These are phyloP conservation scores for Pyricularia pennisetigena DNA, from an alignment of 2,329 filamentous ascomycete species.

Conservation along the genomic window DNA sequence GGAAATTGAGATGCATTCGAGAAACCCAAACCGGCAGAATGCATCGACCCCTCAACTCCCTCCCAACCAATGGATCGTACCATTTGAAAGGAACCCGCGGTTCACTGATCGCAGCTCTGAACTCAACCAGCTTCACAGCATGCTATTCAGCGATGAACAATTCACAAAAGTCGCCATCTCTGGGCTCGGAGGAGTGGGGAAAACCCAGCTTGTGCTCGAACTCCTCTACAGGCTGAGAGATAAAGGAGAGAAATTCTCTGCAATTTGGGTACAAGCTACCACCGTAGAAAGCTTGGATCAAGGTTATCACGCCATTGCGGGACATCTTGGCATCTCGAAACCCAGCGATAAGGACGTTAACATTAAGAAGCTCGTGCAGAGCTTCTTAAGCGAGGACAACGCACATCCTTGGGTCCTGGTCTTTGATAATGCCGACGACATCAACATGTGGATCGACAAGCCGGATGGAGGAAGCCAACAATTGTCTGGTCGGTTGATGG, in stretches of 20 bases:
- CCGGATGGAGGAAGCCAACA: background rate
- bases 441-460: constrained; percentile 1
- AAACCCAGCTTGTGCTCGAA: constrained; percentile 11
- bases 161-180: background rate
- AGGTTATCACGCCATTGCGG: constrained; percentile 19
- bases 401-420: constrained; percentile 24
- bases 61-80: background rate
- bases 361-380: constrained; percentile 1
- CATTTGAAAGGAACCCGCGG: background rate
- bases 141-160: background rate
- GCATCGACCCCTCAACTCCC: background rate
- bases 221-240: constrained; percentile 23
- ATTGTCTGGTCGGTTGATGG: background rate
- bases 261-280: constrained; percentile 29
- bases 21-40: background rate
- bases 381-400: constrained; percentile 14
- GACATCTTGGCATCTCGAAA: background rate
- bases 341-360: background rate
- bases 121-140: background rate
- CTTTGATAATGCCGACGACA: constrained; percentile 28
- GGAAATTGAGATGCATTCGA: background rate
- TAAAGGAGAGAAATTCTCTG: constrained; percentile 19
- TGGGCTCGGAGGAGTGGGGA: too few relatives aligned
- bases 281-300: constrained; percentile 22
- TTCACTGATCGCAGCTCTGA: background rate